These are phyloP conservation scores for Ciborinia camelliae DNA, from an alignment of 2,329 filamentous ascomycete species.

Conservation along the genomic window DNA sequence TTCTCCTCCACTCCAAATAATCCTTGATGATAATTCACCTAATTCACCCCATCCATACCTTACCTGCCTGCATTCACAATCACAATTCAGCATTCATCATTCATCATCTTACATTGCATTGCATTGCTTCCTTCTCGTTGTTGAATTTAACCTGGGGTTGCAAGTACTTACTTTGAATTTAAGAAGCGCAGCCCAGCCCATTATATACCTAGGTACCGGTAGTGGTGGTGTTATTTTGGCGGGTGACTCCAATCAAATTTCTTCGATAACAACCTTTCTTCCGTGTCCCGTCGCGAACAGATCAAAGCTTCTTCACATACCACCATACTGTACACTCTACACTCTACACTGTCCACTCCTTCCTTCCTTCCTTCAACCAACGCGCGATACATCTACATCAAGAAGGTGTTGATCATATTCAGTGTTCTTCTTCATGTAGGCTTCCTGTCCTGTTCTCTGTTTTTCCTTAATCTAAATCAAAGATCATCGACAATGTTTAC, in stretches of 20 bases:
- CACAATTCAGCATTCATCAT: background rate
- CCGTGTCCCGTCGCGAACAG: slow-evolving; percentile 15
- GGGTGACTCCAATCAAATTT: background rate
- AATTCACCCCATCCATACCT: background rate
- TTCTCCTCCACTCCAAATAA: background rate
- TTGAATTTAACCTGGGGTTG: slow-evolving; percentile 1
- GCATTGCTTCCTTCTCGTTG: slow-evolving; percentile 3
- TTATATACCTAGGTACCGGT: background rate
- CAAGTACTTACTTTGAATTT: background rate
- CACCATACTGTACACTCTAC: background rate
- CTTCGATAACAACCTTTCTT: slow-evolving; percentile 8
- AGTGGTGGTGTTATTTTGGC: background rate
- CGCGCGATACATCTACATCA: background rate
- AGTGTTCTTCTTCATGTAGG: slow-evolving; percentile 9
- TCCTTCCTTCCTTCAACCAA: slow-evolving; percentile 9
- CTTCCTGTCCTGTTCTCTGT: background rate
- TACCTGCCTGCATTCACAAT: slow-evolving; percentile 4
- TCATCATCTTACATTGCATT: slow-evolving; percentile 13
- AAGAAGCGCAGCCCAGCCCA: background rate
- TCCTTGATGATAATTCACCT: background rate
- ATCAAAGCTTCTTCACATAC: slow-evolving; percentile 8
- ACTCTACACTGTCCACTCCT: too few species aligned
- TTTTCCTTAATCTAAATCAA: background rate
- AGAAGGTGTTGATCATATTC: background rate
- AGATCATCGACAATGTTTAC: slow-evolving; percentile 4